These are phyloP conservation scores for Trichosporon faecale DNA, from an alignment of 1,284 basidiomycete species.

Conservation along the genomic window DNA sequence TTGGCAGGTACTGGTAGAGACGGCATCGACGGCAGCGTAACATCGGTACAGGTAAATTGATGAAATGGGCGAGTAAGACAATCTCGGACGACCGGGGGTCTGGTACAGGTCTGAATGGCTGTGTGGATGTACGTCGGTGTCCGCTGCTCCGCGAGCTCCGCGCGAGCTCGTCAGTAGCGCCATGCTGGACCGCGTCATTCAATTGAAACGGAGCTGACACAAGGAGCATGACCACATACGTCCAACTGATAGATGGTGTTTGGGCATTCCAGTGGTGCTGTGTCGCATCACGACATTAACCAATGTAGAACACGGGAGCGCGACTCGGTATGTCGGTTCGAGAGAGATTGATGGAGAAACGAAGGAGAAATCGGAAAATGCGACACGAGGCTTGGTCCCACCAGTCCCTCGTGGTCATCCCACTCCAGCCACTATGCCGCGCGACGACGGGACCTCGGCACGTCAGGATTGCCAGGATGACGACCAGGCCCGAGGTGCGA, in stretches of 20 bases:
- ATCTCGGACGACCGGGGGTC: not conserved
- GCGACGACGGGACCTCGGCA: not conserved
- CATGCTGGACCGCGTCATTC: not conserved
- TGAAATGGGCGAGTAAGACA: not conserved
- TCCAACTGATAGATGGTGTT: not conserved
- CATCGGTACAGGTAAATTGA: not conserved
- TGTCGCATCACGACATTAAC: not conserved
- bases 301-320: slow-evolving; percentile 8
- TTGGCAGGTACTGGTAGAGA: not conserved
- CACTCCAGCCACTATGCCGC: not conserved
- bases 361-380: not conserved
- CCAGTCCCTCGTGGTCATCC: not conserved
- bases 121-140: not conserved
- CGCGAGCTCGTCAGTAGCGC: not conserved
- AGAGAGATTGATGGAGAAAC: not conserved
- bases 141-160: not conserved
- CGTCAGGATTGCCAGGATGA: not conserved
- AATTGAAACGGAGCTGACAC: not conserved
- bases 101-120: not conserved
- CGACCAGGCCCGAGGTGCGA: not conserved
- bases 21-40: not conserved
- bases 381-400: not conserved
- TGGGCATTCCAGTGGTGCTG: not conserved
- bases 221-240: not conserved
- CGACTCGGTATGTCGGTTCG: not conserved